Percentiles rank a stretch among this genome's conserved stretches.
These are phyloP conservation scores for Gyrodon lividus DNA, from an alignment of 768 basidiomycete species.

Conservation along the genomic window DNA sequence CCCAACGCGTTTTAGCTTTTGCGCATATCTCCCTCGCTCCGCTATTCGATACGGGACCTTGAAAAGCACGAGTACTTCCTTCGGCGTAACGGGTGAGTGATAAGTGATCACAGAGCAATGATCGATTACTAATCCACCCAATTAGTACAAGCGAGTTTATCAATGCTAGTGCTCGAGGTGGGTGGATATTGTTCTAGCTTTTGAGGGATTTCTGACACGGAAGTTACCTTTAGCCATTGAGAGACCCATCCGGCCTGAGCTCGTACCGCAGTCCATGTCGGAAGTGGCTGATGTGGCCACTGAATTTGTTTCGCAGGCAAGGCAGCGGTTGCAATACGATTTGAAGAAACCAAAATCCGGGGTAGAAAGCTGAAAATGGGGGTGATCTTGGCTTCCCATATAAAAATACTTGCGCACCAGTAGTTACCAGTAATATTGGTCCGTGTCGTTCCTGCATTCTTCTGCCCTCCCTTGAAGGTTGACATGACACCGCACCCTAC, in stretches of 20 bases:
- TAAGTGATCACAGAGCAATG: not conserved
- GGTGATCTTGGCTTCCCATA: not conserved
- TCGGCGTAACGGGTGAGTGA: constrained; percentile 20
- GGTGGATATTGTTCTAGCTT: not conserved
- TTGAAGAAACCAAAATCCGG: constrained; percentile 19
- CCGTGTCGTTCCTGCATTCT: constrained; percentile 1
- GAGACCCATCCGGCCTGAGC: constrained; percentile 18
- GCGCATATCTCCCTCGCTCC: constrained; percentile 6
- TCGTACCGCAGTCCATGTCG: constrained; percentile 14
- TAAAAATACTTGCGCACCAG: constrained; percentile 14
- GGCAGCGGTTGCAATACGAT: constrained; percentile 5
- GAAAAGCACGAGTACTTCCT: constrained; percentile 27
- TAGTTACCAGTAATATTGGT: not conserved
- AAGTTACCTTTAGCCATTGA: constrained; percentile 12
- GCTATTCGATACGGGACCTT: constrained; percentile 20
- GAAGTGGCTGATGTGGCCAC: not conserved
- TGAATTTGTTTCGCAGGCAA: constrained; percentile 14
- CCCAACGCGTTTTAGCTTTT: constrained; percentile 18
- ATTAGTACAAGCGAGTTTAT: constrained; percentile 25
- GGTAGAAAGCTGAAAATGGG: not conserved
- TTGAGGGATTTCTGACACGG: constrained; percentile 10
- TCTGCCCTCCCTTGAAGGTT: constrained; percentile 6
- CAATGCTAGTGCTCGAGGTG: constrained; percentile 20
- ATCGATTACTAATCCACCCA: constrained; percentile 5
- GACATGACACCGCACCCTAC: constrained; percentile 1